Base-by-base conservation (phyloP, 2,329 filamentous ascomycete species). In the Hirsutella rhossiliensis region DNA sequence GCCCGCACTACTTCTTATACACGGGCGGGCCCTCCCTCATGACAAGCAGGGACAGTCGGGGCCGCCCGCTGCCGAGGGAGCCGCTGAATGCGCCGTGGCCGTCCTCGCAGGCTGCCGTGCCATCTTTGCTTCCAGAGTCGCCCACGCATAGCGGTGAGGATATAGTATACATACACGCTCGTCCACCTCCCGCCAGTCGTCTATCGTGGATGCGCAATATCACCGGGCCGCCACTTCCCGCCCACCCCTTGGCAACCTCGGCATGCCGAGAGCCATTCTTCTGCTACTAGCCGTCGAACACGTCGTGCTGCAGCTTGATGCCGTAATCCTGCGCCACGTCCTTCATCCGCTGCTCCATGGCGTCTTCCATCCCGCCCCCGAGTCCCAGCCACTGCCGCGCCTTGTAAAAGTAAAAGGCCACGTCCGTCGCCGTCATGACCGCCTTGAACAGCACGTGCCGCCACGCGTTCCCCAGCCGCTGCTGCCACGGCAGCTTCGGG, bases 351-450 rank as follows among this genome's bases (percentile, higher is more conserved):
- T 76, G 75, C 69, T 97, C 92, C 48, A 97, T 80, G 60, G 90
- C 87, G 58, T 96, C 90, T 60, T 97, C 92, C 84, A 97, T 92
- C 0, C 89, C 89, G 11, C 80, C 74, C 0, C 89, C 87, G 3
- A 80, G 62, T 0, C 86, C 85, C 12, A 96, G 58, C 59, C 77
- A 75, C 66, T 97, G 89, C 52, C 79, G 75, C 7, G 94, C 42
- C 65, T 84, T 86, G 54, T 80, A 83, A 53, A 83, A 84, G 61
- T 84, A 94, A 61, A 95, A 98, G 11, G 83, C 77, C 0, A 94
- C 58, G 62, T 97, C 92, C 15, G 80, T 85, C 5, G 76, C 71
- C 15, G 87, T 66, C 52, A 98, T 62, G 31, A 95, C 84, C 2
- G 80, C 61, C 53, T 80, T 78, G 66, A 97, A 97, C n/a, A 94